Evolutionary conservation across 192 early-diverging fungal genomes (phyloP).

Genomic region (Phlyctochytrium planicorne): DNA sequence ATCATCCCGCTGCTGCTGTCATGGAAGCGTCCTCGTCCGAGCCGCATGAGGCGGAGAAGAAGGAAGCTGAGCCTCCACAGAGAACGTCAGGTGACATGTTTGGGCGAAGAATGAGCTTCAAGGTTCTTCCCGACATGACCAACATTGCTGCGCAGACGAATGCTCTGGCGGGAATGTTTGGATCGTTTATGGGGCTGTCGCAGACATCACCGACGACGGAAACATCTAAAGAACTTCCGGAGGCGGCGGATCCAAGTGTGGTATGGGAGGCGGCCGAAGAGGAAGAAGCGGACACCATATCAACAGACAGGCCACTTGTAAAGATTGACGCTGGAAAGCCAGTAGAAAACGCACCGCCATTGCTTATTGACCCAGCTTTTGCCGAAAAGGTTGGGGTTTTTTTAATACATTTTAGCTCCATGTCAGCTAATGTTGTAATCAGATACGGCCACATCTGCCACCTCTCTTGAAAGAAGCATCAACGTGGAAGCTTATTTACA

Average conservation of each 20-base stretch:
- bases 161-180: not conserved
- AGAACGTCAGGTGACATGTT: not conserved
- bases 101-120: not conserved
- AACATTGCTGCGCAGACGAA: not conserved
- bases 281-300: not conserved
- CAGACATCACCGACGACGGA: not conserved
- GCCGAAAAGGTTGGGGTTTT: not conserved
- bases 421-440: not conserved
- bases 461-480: slow-evolving; percentile 72
- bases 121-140: not conserved
- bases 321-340: not conserved
- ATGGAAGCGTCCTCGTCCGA: not conserved
- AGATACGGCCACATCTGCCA: slow-evolving; percentile 80
- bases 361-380: not conserved
- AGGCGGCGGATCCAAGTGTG: not conserved
- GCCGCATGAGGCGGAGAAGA: not conserved
- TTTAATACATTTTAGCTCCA: no score
- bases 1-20: not conserved
- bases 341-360: not conserved
- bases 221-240: not conserved
- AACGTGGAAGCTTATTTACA: slow-evolving; percentile 83
- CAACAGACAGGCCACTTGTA: not conserved
- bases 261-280: not conserved
- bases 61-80: not conserved
- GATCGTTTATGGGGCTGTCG: not conserved